Conservation (phyloP, 2,329 filamentous ascomycete genomes). For the Cryphonectria carpinicola region DNA sequence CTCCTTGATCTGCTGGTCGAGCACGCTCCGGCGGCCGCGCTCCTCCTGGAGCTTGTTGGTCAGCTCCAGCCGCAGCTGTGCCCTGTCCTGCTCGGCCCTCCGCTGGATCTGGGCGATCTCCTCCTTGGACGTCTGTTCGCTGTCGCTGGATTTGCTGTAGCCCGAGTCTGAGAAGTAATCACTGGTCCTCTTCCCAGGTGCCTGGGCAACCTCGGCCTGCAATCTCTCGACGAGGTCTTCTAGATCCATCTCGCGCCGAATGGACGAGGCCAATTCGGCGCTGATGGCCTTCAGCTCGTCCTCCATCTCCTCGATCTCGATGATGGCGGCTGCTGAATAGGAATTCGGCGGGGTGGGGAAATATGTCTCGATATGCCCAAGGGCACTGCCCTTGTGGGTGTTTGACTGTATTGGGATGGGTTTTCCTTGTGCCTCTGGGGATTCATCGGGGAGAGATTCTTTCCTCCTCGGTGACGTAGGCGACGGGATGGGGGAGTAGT, state of each 20-base stretch:
- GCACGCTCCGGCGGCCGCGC: slow-evolving; percentile 70
- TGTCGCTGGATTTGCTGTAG: slow-evolving; percentile 77
- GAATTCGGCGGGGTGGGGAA: slow-evolving; percentile 52
- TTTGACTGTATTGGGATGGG: slow-evolving; percentile 46
- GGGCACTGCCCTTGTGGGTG: slow-evolving; percentile 46
- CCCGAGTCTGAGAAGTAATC: slow-evolving; percentile 99
- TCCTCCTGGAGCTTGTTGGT: slow-evolving; percentile 89
- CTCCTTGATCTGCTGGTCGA: slow-evolving; percentile 83
- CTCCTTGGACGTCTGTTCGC: slow-evolving; percentile 61
- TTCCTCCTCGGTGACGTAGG: background rate
- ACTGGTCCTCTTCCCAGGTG: slow-evolving; percentile 76
- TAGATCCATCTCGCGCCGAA: slow-evolving; percentile 92
- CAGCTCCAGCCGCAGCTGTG: slow-evolving; percentile 81
- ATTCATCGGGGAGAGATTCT: slow-evolving; percentile 46
- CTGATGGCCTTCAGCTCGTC: slow-evolving; percentile 93
- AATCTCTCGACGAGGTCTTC: slow-evolving; percentile 91
- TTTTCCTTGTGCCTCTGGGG: slow-evolving; percentile 44
- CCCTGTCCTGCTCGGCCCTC: slow-evolving; percentile 87
- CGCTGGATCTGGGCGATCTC: slow-evolving; percentile 84
- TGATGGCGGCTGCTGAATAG: slow-evolving; percentile 40
- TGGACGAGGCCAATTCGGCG: slow-evolving; percentile 87
- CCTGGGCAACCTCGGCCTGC: slow-evolving; percentile 72
- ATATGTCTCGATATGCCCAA: slow-evolving; percentile 56
- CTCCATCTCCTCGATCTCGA: slow-evolving; percentile 83
- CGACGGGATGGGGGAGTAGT: background rate